These are phyloP conservation scores for Digitaria exilis DNA, from an alignment of 202 grass and related monocot species.

Conservation along the genomic window DNA sequence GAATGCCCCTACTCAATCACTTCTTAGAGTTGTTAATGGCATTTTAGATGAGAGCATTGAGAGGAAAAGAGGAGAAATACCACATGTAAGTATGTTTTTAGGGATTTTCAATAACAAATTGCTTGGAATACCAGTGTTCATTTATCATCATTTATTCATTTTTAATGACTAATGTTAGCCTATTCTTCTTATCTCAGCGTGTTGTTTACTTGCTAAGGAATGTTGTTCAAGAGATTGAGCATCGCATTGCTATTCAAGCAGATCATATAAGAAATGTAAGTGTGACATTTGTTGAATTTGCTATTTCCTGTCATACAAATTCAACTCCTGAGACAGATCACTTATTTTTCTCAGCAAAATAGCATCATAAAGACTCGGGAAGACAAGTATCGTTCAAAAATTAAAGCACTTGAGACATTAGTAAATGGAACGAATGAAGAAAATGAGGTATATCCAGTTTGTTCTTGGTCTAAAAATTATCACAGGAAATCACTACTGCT, in stretches of 20 bases:
- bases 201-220: slow-evolving; percentile 83
- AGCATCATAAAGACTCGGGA: slow-evolving; percentile 78
- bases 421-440: slow-evolving; percentile 95
- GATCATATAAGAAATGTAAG: slow-evolving; percentile 96
- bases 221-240: slow-evolving; percentile 93
- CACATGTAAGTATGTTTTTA: slow-evolving; percentile 71
- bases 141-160: slow-evolving; percentile 36
- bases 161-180: slow-evolving; percentile 27
- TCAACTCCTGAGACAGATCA: slow-evolving; percentile 27
- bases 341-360: slow-evolving; percentile 82
- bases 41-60: slow-evolving; percentile 97
- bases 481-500: slow-evolving; percentile 1
- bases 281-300: slow-evolving; percentile 4
- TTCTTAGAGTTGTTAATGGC: slow-evolving; percentile 84
- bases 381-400: slow-evolving; percentile 91
- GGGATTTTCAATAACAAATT: slow-evolving; percentile 18
- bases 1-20: slow-evolving; percentile 88
- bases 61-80: slow-evolving; percentile 94
- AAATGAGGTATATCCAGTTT: slow-evolving; percentile 68
- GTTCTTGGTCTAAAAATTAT: slow-evolving; percentile 21
- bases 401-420: slow-evolving; percentile 89
- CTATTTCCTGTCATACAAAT: slow-evolving; percentile 8
- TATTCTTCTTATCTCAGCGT: slow-evolving; percentile 55
- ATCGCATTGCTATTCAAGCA: slow-evolving; percentile 83
- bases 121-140: slow-evolving; percentile 9